These are phyloP conservation scores for Xylariaceae sp. DNA, from an alignment of 2,329 filamentous ascomycete species.

Conservation along the genomic window DNA sequence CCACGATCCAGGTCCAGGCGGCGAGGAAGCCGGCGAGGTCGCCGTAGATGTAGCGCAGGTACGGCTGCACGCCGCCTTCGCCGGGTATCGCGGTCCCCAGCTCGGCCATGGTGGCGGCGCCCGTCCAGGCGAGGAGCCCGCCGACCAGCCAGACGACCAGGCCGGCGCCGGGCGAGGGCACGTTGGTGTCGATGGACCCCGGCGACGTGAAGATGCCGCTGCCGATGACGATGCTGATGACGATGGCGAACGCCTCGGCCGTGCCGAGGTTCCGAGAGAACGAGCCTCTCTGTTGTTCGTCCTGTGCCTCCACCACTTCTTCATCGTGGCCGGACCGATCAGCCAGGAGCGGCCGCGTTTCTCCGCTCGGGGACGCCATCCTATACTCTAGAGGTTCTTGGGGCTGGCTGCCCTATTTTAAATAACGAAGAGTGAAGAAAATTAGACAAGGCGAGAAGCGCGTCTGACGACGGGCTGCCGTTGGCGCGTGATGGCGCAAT, in stretches of 20 bases:
- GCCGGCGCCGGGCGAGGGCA: slow-evolving; percentile 54
- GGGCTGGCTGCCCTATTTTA: background rate
- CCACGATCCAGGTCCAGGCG: slow-evolving; percentile 61
- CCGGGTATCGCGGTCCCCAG: slow-evolving; percentile 58
- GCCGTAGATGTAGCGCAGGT: slow-evolving; percentile 55
- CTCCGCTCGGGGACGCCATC: slow-evolving; percentile 13
- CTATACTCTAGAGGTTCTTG: too few relatives aligned
- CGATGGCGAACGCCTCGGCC: slow-evolving; percentile 45
- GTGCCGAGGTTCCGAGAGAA: slow-evolving; percentile 30
- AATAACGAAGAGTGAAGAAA: background rate
- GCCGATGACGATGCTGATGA: slow-evolving; percentile 59
- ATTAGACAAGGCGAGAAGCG: too few relatives aligned
- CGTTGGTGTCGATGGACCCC: slow-evolving; percentile 56
- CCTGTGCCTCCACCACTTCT: background rate
- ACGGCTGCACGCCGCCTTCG: slow-evolving; percentile 60
- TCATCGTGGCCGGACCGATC: background rate
- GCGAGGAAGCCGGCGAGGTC: slow-evolving; percentile 57
- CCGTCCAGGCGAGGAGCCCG: slow-evolving; percentile 59
- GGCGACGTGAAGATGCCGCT: slow-evolving; percentile 62
- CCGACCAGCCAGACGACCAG: slow-evolving; percentile 57
- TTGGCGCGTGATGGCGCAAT: too few relatives aligned
- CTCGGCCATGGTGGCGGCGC: slow-evolving; percentile 57
- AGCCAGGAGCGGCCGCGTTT: slow-evolving; percentile 13
- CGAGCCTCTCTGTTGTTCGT: slow-evolving; percentile 17
- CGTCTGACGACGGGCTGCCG: too few relatives aligned